Conservation (phyloP, 176 grass and related monocot genomes). For the Dactylis glomerata region DNA sequence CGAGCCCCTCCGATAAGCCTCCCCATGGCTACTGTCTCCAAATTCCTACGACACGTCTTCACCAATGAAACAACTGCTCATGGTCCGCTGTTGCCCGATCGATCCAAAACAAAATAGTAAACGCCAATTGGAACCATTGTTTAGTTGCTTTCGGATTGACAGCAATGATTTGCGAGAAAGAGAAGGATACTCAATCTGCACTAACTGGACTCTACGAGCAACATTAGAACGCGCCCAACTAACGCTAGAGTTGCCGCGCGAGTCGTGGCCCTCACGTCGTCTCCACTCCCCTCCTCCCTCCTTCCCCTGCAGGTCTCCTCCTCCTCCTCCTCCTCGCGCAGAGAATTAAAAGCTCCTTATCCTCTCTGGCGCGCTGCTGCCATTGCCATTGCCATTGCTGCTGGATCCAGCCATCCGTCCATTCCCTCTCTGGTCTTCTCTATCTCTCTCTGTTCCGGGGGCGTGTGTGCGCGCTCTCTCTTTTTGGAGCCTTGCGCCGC, state of each 20-base stretch:
- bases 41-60: no score
- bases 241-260: conserved; percentile 18
- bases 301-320: background rate
- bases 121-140: background rate
- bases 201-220: background rate
- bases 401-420: conserved; percentile 48
- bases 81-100: background rate
- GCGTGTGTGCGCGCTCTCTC: conserved; percentile 6
- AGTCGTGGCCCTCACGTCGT: conserved; percentile 63
- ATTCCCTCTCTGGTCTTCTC: background rate
- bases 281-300: conserved; percentile 38
- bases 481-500: conserved; percentile 49
- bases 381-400: conserved; percentile 21
- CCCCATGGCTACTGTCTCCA: no score
- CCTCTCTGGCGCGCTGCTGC: conserved; percentile 26
- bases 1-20: no score
- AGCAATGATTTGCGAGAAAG: background rate
- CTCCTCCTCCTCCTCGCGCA: background rate
- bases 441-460: background rate
- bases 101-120: background rate
- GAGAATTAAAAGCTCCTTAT: conserved; percentile 44
- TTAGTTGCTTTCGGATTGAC: background rate
- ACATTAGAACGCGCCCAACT: conserved; percentile 2
- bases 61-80: background rate
- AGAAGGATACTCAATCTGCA: background rate